Evolutionary conservation across 164 flowering plant genomes (phyloP).

Genomic region (Tinospora cordifolia): DNA sequence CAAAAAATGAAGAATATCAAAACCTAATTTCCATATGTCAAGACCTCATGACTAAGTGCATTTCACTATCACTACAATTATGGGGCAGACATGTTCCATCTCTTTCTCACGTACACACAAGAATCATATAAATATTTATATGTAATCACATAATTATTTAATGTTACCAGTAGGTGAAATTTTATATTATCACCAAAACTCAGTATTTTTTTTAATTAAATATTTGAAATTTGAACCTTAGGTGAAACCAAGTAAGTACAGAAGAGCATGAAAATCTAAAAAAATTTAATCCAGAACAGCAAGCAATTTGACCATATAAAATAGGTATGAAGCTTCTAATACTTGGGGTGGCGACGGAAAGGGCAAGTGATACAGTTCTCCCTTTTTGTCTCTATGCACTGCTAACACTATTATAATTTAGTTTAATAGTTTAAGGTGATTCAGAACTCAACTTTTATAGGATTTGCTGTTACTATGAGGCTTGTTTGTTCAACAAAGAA

Average conservation of each 20-base stretch:
- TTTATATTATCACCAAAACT: too few species aligned
- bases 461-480: not conserved
- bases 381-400: slow-evolving; percentile 1
- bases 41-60: not conserved
- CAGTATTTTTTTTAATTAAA: too few species aligned
- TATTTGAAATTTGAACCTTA: too few species aligned
- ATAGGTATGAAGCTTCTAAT: not conserved
- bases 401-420: not conserved
- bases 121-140: too few species aligned
- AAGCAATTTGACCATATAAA: not conserved
- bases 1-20: not conserved
- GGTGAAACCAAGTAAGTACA: too few species aligned
- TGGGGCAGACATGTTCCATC: not conserved
- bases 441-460: not conserved
- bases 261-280: not conserved
- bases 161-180: not conserved
- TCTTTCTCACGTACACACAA: too few species aligned
- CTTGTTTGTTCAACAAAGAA: not conserved
- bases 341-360: not conserved
- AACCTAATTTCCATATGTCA: not conserved
- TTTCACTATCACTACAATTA: not conserved
- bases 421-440: not conserved
- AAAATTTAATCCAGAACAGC: not conserved
- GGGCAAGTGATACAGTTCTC: not conserved
- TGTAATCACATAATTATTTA: too few species aligned